Base-by-base conservation (phyloP, 768 basidiomycete species). In the Tricholoma saponaceum region DNA sequence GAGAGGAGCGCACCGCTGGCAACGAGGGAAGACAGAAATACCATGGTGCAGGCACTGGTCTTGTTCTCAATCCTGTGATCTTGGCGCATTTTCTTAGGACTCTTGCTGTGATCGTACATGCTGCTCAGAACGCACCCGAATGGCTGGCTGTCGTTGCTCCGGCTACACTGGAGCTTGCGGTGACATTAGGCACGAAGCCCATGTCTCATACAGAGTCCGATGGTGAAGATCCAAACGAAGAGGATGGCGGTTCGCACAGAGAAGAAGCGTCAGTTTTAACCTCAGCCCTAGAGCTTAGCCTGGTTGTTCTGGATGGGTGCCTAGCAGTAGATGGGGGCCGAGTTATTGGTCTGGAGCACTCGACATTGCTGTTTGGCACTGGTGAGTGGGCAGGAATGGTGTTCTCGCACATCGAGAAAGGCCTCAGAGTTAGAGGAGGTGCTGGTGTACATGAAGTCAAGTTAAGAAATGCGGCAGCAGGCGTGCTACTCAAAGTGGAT, bases 111-210 rank as follows among this genome's bases (percentile, higher is more conserved):
- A 76, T 99, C 28, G 80, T 92, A 14, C 89, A 98, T 68, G 89
- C 93, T 1, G 84, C 89, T 1, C 82, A 87, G 57, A 87, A 92
- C 62, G 87, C 92, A 14, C 77, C 84, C 0, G 85, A 90, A 58
- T 98, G 90, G 86, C 74, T 94, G 44, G 79, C 85, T 6, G 77
- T 96, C 9, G 75, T 97, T 51, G 90, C 86, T 2, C 94, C 95
- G 0, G 87, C 91, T 61, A 77, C 87, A 4, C 71, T 98, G 53
- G 92, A 96, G 65, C 77, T 98, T 20, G 92, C 92, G 1, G 72
- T 95, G 22, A 86, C 89, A 0, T 63, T 96, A 28, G 92, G 93
- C 0, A 85, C 86, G 5, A 76, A 80, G 49, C 85, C 86, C 7
- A 70, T 87, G 26, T 82, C 85, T 16, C 70, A 64, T 59, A 67